phyloP scores from a whole-genome alignment of 208 protist species.

The Leptomonas pyrrhocoris region DNA sequence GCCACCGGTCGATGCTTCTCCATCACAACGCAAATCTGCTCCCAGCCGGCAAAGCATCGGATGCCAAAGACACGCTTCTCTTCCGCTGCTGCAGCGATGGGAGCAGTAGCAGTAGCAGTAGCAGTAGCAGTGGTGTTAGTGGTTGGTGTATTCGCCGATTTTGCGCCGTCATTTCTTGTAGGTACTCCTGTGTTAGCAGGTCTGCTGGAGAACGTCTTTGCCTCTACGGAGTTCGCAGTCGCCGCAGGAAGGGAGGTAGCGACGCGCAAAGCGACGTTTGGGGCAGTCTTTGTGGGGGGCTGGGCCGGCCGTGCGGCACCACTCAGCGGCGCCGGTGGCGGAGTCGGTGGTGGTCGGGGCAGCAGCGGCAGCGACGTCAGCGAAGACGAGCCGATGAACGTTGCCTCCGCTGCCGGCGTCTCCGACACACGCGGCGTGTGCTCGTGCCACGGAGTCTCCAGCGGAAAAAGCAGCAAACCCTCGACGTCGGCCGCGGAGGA shows the following conservation, averaged over 20 bases:
- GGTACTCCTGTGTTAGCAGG: no score
- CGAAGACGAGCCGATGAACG: neutral
- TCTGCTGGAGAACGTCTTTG: no score
- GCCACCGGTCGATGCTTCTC: conserved; percentile 51
- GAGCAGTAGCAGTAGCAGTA: neutral
- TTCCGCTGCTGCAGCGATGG: neutral
- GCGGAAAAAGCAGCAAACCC: no score
- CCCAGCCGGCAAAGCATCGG: conserved; percentile 60
- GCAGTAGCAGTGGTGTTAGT: neutral
- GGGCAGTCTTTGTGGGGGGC: neutral
- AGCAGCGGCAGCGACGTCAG: neutral
- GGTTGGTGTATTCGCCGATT: neutral
- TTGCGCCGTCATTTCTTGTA: no score
- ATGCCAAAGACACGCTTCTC: conserved; percentile 31
- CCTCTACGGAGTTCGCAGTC: no score
- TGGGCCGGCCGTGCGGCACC: neutral
- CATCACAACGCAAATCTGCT: conserved; percentile 49
- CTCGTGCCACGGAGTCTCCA: no score
- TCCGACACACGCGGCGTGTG: neutral
- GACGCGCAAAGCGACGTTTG: no score
- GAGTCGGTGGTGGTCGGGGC: conserved; percentile 6
- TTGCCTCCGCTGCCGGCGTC: neutral
- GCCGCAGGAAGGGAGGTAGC: no score
- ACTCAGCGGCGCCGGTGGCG: neutral
- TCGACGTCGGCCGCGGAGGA: no score